Evolutionary conservation across 1,284 basidiomycete species (phyloP).

Genomic region (Irpex sp.): DNA sequence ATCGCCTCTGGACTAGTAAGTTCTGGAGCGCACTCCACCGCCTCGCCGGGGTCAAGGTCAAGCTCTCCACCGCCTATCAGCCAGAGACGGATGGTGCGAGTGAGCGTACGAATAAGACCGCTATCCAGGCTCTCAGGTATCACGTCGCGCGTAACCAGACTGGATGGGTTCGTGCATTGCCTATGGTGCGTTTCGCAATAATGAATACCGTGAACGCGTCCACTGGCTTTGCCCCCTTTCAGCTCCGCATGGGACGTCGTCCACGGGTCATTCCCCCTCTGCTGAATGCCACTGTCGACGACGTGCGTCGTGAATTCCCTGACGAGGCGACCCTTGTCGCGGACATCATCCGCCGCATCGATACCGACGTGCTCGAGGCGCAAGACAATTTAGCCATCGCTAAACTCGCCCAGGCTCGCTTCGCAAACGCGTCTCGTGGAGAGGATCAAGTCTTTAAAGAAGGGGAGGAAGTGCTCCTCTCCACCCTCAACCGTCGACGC

Average conservation of each 20-base stretch:
- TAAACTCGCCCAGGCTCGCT: conserved; percentile 1
- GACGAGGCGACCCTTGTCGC: neutral
- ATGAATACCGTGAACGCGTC: conserved; percentile 28
- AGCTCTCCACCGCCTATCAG: conserved; percentile 22
- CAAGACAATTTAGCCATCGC: conserved; percentile 7
- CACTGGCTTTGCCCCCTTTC: conserved; percentile 29
- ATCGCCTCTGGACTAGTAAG: conserved; percentile 18
- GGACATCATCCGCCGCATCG: neutral
- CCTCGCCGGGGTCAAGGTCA: conserved; percentile 17
- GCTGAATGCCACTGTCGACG: neutral
- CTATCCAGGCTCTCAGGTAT: conserved; percentile 22
- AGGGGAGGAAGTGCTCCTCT: conserved; percentile 27
- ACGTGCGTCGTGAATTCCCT: neutral
- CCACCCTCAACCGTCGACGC: conserved; percentile 21
- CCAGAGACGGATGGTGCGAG: conserved; percentile 21
- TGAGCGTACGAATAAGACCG: conserved; percentile 18
- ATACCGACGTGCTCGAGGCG: conserved; percentile 6
- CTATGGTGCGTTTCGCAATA: conserved; percentile 30
- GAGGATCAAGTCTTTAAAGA: conserved; percentile 14
- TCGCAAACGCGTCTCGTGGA: conserved; percentile 7
- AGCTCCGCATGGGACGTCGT: conserved; percentile 10
- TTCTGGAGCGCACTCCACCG: conserved; percentile 23
- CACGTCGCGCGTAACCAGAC: conserved; percentile 27
- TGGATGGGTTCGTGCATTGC: conserved; percentile 29
- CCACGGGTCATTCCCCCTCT: conserved; percentile 17